These are phyloP conservation scores for Aschersonia sp. DNA, from an alignment of 2,329 filamentous ascomycete species.

Conservation along the genomic window DNA sequence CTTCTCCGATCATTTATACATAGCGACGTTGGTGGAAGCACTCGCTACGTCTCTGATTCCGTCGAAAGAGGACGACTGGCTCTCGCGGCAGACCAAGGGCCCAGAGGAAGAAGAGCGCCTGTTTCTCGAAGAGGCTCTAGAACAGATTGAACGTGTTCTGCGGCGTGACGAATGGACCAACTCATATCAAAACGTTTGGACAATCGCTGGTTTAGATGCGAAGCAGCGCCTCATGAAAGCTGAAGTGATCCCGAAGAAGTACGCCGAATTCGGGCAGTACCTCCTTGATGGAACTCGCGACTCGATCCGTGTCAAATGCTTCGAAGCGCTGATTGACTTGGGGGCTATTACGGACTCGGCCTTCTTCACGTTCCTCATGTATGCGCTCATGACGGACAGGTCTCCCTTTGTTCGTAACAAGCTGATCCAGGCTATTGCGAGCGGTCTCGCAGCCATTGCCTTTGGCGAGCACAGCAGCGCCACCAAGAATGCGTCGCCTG, in stretches of 20 bases:
- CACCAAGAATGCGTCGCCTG: constrained; percentile 21
- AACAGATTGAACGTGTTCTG: constrained; percentile 52
- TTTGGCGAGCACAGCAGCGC: constrained; percentile 43
- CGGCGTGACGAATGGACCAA: constrained; percentile 55
- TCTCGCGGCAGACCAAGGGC: constrained; percentile 28
- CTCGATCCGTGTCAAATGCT: constrained; percentile 50
- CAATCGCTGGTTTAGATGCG: constrained; percentile 46
- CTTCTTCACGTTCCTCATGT: constrained; percentile 42
- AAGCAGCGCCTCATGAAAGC: constrained; percentile 50
- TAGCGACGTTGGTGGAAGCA: constrained; percentile 60
- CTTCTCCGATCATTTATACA: constrained; percentile 81
- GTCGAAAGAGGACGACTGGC: constrained; percentile 28
- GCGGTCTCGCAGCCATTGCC: constrained; percentile 47
- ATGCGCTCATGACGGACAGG: constrained; percentile 43
- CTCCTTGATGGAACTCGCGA: constrained; percentile 50
- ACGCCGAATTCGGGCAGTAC: constrained; percentile 47
- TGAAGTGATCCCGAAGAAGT: constrained; percentile 38
- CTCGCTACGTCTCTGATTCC: constrained; percentile 45
- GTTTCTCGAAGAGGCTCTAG: constrained; percentile 38
- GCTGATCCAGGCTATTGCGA: constrained; percentile 43
- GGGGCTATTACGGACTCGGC: constrained; percentile 40
- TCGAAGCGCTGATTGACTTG: constrained; percentile 49
- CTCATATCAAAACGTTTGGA: constrained; percentile 55
- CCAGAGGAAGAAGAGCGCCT: constrained; percentile 28
- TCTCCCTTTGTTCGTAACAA: constrained; percentile 49